These are phyloP conservation scores for Thelephora aurantiotincta DNA, from an alignment of 768 basidiomycete genomes.

Conservation along the genomic window DNA sequence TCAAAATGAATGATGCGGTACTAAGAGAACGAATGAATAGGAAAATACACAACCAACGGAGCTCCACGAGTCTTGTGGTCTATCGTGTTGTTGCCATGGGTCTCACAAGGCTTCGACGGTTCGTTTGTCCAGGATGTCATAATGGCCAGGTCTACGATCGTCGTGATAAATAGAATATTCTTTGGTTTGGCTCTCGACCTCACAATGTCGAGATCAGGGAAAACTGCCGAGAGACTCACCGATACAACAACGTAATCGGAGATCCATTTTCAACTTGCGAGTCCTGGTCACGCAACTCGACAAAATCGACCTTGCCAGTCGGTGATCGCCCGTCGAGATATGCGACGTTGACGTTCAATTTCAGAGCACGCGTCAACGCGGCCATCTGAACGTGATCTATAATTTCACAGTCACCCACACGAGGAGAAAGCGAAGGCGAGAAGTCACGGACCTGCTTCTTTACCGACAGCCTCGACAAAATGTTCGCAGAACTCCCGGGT, in stretches of 20 bases:
- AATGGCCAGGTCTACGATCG: slow-evolving; percentile 64
- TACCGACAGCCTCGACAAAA: slow-evolving; percentile 65
- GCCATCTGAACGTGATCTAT: slow-evolving; percentile 73
- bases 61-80: too few relatives aligned
- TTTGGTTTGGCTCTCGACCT: background rate
- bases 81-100: background rate
- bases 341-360: slow-evolving; percentile 56
- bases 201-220: background rate
- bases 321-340: slow-evolving; percentile 53
- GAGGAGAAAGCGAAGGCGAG: background rate
- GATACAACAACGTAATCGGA: slow-evolving; percentile 61
- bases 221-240: slow-evolving; percentile 29
- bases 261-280: slow-evolving; percentile 18
- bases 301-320: slow-evolving; percentile 48
- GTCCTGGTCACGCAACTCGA: slow-evolving; percentile 41
- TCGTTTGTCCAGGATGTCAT: slow-evolving; percentile 48
- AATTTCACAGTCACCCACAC: background rate
- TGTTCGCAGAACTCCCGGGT: slow-evolving; percentile 57
- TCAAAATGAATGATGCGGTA: too few relatives aligned
- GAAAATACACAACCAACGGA: too few relatives aligned
- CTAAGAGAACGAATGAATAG: too few relatives aligned
- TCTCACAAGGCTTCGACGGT: slow-evolving; percentile 11
- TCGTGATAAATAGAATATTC: background rate
- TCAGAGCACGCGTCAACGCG: slow-evolving; percentile 56
- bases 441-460: slow-evolving; percentile 48